Conservation (phyloP, 306 rosid species). For the Castanea crenata region DNA sequence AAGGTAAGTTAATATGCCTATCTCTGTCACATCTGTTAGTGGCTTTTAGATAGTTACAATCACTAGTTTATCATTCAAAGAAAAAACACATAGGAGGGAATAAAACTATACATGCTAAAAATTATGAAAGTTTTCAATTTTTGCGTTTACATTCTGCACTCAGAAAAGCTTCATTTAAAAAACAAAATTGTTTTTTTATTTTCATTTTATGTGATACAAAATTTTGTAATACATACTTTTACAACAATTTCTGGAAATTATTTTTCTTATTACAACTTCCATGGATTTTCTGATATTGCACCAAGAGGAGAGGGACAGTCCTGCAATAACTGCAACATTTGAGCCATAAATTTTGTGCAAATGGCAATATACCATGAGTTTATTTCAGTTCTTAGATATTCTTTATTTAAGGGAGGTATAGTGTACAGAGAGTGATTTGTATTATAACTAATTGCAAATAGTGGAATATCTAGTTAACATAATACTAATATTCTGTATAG, state of each 20-base stretch:
- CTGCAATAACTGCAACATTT: neutral
- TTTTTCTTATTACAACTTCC: neutral
- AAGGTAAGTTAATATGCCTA: neutral
- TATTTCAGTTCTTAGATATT: neutral
- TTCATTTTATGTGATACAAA: neutral
- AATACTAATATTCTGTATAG: neutral
- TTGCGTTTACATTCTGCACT: neutral
- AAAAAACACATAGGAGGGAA: neutral
- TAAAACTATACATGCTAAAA: neutral
- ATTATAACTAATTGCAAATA: neutral
- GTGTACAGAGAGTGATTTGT: neutral
- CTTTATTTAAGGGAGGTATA: neutral
- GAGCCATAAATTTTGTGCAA: too few species aligned
- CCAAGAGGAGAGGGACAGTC: neutral
- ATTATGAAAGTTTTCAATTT: neutral
- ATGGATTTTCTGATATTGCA: neutral
- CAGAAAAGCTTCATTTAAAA: neutral
- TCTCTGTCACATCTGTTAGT: neutral
- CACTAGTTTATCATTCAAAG: neutral
- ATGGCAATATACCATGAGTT: neutral
- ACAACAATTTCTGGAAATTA: neutral
- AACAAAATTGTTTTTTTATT: neutral
- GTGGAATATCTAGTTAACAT: neutral
- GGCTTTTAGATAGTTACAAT: neutral
- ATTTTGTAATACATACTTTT: neutral